These are phyloP conservation scores for Lactuca sativa DNA, from an alignment of 129 eudicot species.

Conservation along the genomic window DNA sequence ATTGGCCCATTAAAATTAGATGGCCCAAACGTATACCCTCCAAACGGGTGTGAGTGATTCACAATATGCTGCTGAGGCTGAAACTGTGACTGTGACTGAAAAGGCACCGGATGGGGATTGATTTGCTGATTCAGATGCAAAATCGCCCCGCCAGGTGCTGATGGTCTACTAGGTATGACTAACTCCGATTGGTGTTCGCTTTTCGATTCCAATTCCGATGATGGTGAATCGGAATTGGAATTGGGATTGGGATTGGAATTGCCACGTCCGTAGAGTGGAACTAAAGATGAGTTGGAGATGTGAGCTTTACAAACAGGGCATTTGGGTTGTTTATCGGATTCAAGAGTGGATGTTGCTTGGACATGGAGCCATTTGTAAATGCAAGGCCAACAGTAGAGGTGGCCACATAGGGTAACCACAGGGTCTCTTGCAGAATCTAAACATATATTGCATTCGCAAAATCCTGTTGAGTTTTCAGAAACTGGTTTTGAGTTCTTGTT, in stretches of 20 bases:
- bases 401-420: slow-evolving; percentile 92
- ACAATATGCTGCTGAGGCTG: slow-evolving; percentile 29
- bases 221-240: slow-evolving; percentile 1
- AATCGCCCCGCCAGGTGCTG: slow-evolving; percentile 44
- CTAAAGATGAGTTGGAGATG: slow-evolving; percentile 61
- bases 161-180: slow-evolving; percentile 63
- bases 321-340: slow-evolving; percentile 46
- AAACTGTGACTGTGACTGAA: slow-evolving; percentile 34
- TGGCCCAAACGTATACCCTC: slow-evolving; percentile 37
- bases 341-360: slow-evolving; percentile 46
- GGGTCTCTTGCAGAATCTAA: slow-evolving; percentile 83
- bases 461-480: slow-evolving; percentile 47
- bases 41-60: slow-evolving; percentile 42
- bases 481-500: slow-evolving; percentile 41
- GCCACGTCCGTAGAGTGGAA: slow-evolving; percentile 83
- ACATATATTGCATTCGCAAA: slow-evolving; percentile 87
- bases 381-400: slow-evolving; percentile 93
- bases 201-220: slow-evolving; percentile 28
- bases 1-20: slow-evolving; percentile 29
- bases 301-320: slow-evolving; percentile 87
- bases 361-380: slow-evolving; percentile 86
- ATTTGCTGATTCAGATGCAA: slow-evolving; percentile 39
- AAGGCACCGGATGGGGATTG: slow-evolving; percentile 37
- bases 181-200: slow-evolving; percentile 34
- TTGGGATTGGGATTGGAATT: slow-evolving; percentile 19